These are phyloP conservation scores for Sonneratia alba DNA, from an alignment of 345 rosid species.

Conservation along the genomic window DNA sequence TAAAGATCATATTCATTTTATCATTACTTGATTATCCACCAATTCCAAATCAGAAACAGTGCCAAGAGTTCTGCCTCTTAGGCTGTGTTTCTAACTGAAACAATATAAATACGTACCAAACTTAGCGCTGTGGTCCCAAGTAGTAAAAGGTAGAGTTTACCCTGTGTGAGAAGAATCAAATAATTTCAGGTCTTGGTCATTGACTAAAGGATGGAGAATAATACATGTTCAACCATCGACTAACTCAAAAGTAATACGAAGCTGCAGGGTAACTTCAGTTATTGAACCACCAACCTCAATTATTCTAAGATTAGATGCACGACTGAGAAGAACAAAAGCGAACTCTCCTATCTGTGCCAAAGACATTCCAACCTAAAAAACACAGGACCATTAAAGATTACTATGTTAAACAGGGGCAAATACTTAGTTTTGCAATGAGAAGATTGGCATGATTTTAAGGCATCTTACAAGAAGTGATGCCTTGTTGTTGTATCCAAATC, in stretches of 20 bases:
- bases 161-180: constrained; percentile 30
- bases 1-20: neutral
- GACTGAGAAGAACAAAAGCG: constrained; percentile 91
- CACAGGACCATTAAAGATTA: constrained; percentile 12
- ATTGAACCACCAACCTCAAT: constrained; percentile 56
- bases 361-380: constrained; percentile 76
- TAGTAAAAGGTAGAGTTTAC: constrained; percentile 77
- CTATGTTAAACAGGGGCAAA: constrained; percentile 2
- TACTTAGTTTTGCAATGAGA: neutral
- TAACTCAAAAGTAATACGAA: neutral
- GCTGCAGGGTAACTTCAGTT: neutral
- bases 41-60: neutral
- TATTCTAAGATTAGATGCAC: constrained; percentile 93
- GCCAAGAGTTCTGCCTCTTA: neutral
- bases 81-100: neutral
- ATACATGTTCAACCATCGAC: neutral
- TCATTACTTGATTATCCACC: neutral
- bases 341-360: constrained; percentile 97
- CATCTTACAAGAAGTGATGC: constrained; percentile 72
- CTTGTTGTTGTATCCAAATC: constrained; percentile 84
- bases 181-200: neutral
- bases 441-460: neutral
- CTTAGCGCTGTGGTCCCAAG: constrained; percentile 93
- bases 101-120: constrained; percentile 34
- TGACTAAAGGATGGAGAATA: neutral